Evolutionary conservation across 1,284 basidiomycete species (phyloP).

Genomic region (Marasmius tenuissimus): DNA sequence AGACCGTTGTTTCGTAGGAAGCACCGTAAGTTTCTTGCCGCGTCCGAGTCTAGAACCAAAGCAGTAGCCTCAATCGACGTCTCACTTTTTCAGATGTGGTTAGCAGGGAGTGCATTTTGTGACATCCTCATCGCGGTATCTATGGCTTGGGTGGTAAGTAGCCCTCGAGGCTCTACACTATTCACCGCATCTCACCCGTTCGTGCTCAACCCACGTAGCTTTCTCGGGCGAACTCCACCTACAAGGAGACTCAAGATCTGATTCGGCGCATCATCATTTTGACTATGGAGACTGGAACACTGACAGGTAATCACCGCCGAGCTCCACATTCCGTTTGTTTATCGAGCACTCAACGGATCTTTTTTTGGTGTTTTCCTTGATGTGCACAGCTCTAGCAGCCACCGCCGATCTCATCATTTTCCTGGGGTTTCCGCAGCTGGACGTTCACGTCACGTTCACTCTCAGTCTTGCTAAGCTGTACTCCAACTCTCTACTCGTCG

Average conservation of each 20-base stretch:
- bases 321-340: neutral
- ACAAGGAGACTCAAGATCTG: slow-evolving; percentile 18
- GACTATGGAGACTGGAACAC: slow-evolving; percentile 23
- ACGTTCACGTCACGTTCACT: slow-evolving; percentile 24
- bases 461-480: slow-evolving; percentile 29
- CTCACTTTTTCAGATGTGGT: slow-evolving; percentile 18
- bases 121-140: slow-evolving; percentile 20
- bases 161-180: neutral
- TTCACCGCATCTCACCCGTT: neutral
- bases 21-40: too few relatives aligned
- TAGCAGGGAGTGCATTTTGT: slow-evolving; percentile 20
- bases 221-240: slow-evolving; percentile 19
- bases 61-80: neutral
- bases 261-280: slow-evolving; percentile 20
- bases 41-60: too few relatives aligned
- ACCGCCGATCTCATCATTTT: slow-evolving; percentile 24
- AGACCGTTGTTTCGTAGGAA: too few relatives aligned
- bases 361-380: too few relatives aligned
- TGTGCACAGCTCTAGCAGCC: slow-evolving; percentile 23
- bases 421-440: slow-evolving; percentile 22
- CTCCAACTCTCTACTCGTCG: slow-evolving; percentile 26
- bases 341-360: neutral
- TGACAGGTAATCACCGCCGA: slow-evolving; percentile 15
- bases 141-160: slow-evolving; percentile 23
- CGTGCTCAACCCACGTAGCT: slow-evolving; percentile 11